phyloP scores from a whole-genome alignment of 129 eudicot genomes.

The Centella asiatica region DNA sequence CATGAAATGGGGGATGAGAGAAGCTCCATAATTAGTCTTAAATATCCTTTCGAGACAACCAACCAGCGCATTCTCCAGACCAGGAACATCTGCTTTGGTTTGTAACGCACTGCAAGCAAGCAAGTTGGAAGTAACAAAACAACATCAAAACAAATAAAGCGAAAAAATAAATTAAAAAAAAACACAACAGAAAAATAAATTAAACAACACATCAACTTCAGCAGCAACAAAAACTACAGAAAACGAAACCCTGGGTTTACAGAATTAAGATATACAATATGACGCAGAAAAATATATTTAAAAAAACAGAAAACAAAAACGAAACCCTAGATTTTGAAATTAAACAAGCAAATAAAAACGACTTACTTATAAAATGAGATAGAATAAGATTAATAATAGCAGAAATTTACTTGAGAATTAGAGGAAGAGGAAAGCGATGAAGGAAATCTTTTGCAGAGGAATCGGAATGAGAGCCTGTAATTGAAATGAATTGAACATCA shows the following conservation, averaged over 20 bases:
- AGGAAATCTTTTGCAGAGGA: conserved; percentile 69
- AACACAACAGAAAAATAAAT: neutral
- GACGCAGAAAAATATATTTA: neutral
- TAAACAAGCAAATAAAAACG: neutral
- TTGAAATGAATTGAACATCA: neutral
- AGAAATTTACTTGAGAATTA: conserved; percentile 49
- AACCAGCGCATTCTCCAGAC: conserved; percentile 57
- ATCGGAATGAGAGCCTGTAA: conserved; percentile 66
- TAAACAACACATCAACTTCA: too few relatives aligned
- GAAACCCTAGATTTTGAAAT: neutral
- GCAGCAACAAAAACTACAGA: neutral
- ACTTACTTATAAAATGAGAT: neutral
- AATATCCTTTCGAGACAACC: conserved; percentile 75
- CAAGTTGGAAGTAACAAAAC: neutral
- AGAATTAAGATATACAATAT: too few relatives aligned
- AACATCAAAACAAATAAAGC: neutral
- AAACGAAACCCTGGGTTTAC: neutral
- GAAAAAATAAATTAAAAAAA: neutral
- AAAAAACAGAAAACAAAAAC: neutral
- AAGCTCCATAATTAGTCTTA: conserved; percentile 77
- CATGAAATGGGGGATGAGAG: conserved; percentile 87
- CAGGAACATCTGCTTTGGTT: conserved; percentile 62
- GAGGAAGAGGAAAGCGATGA: conserved; percentile 68
- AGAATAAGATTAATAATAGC: neutral
- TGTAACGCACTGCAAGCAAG: conserved; percentile 61